Evolutionary conservation across 352 stramenopile genomes (phyloP).

Genomic region (Aphanomyces stellatus): DNA sequence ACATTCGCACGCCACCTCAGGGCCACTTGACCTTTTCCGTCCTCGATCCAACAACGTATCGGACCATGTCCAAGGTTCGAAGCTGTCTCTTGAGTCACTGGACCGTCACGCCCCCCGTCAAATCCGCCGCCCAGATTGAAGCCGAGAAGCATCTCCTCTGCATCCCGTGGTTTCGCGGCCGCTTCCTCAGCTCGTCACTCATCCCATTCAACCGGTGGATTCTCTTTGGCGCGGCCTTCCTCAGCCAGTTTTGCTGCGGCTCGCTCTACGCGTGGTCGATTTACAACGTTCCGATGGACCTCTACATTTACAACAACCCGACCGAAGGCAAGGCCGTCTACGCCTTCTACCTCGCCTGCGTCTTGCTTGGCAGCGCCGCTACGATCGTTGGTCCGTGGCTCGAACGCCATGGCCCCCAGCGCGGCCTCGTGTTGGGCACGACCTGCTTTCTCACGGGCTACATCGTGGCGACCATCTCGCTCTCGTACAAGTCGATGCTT

Average conservation of each 20-base stretch:
- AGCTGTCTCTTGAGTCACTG: too few species aligned
- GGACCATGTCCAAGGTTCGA: too few species aligned
- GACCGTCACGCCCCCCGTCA: constrained; percentile 35
- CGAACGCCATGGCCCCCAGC: constrained; percentile 41
- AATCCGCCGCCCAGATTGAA: constrained; percentile 38
- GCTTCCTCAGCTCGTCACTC: constrained; percentile 31
- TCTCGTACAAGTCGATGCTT: constrained; percentile 41
- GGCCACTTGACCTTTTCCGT: too few species aligned
- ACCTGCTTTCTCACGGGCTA: constrained; percentile 41
- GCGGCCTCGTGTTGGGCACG: constrained; percentile 36
- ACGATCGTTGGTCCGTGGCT: constrained; percentile 48
- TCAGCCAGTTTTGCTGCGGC: constrained; percentile 57
- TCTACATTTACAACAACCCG: constrained; percentile 32
- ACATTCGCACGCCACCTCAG: too few species aligned
- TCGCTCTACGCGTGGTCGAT: constrained; percentile 67
- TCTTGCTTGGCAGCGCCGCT: constrained; percentile 44
- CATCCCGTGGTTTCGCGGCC: constrained; percentile 36
- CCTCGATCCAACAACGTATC: too few species aligned
- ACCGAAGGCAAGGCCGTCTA: constrained; percentile 46
- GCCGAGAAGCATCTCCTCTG: constrained; percentile 47
- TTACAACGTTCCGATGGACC: constrained; percentile 58
- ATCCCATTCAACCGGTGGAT: constrained; percentile 55
- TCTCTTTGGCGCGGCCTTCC: constrained; percentile 48
- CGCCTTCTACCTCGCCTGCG: constrained; percentile 57
- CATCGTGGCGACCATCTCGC: constrained; percentile 39